Evolutionary conservation across 768 basidiomycete genomes (phyloP), one percentile per base, ranked within the genome.

Genomic region (Agaricus subrufescens): DNA sequence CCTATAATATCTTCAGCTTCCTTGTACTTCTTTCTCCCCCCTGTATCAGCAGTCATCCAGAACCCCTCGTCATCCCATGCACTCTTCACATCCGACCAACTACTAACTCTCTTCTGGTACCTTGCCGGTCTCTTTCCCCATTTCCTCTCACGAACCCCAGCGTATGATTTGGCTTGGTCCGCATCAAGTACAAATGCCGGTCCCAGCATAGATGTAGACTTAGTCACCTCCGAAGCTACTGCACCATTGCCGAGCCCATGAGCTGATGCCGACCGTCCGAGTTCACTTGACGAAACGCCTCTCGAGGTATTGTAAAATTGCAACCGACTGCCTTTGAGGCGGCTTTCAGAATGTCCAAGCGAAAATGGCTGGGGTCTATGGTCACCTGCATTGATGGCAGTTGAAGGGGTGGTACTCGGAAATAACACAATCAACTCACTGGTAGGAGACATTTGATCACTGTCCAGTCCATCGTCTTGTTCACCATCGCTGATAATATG

Each of bases 381-480:
- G 52, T 72, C 71, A 56, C 68, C 69, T 72, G 49, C 6, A 37
- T 14, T 12, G 49, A 29, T 27, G 14, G 30, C 19, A 7, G 26
- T 46, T 49, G 46, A 30, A 23, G 34, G 25, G 40, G 12, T 43
- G 49, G 15, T 43, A n/a, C 10, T 6, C 48, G n/a, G 30, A 6
- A 50, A 19, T 23, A 38, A 7, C 61, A 58, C 5, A 46, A 8
- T 52, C 57, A 12, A 70, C 79, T 63, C 66, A 86, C 88, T 84
- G 58, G 80, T 71, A 5, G 89, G 87, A 26, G 89, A 92, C 1
- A 77, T 81, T 63, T 89, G 89, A 0, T 87, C 88, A 63, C 89
- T 91, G 66, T 89, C 91, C 49, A 87, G 68, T 1, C 34, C 34
- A 34, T 34, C 34, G 34, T 34, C 75, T 43, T 60, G 57, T 34